phyloP scores from a whole-genome alignment of 345 rosid species.

The Streptanthus diversifolius region DNA sequence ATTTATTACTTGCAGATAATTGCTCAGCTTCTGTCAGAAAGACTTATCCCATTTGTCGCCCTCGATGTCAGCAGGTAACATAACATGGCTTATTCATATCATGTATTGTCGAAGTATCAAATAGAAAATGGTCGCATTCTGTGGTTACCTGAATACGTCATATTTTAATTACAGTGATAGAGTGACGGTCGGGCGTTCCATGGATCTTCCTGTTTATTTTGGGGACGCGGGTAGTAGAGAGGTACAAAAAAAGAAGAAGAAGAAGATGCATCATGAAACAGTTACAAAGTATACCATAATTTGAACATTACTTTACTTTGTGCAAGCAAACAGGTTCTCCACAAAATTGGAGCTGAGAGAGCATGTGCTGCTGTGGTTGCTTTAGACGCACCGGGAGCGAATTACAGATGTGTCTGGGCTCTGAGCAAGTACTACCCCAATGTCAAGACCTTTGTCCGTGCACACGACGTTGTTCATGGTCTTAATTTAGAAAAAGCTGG shows the following conservation, averaged over 20 bases:
- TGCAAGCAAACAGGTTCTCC: slow-evolving; percentile 65
- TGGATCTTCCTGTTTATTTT: slow-evolving; percentile 94
- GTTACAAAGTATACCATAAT: background rate
- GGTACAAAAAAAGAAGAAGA: slow-evolving; percentile 56
- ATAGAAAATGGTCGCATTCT: background rate
- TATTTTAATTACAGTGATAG: slow-evolving; percentile 66
- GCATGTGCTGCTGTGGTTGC: slow-evolving; percentile 97
- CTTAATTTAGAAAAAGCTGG: slow-evolving; percentile 95
- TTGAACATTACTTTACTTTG: background rate
- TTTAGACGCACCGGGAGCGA: slow-evolving; percentile 95
- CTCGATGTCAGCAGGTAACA: slow-evolving; percentile 90
- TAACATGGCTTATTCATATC: background rate
- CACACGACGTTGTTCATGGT: slow-evolving; percentile 97
- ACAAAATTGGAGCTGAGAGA: slow-evolving; percentile 92
- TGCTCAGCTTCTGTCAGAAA: slow-evolving; percentile 97
- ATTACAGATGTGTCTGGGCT: slow-evolving; percentile 99
- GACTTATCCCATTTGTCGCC: slow-evolving; percentile 94
- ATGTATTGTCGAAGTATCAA: background rate
- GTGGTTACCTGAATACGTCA: slow-evolving; percentile 10
- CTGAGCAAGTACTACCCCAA: slow-evolving; percentile 94
- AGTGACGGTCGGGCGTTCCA: slow-evolving; percentile 86
- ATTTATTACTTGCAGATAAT: slow-evolving; percentile 60
- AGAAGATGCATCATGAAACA: background rate
- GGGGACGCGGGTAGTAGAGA: slow-evolving; percentile 99
- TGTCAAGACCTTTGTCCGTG: slow-evolving; percentile 93